Conservation (phyloP, 1,284 basidiomycete genomes). For the Fomitiporia mediterranea region DNA sequence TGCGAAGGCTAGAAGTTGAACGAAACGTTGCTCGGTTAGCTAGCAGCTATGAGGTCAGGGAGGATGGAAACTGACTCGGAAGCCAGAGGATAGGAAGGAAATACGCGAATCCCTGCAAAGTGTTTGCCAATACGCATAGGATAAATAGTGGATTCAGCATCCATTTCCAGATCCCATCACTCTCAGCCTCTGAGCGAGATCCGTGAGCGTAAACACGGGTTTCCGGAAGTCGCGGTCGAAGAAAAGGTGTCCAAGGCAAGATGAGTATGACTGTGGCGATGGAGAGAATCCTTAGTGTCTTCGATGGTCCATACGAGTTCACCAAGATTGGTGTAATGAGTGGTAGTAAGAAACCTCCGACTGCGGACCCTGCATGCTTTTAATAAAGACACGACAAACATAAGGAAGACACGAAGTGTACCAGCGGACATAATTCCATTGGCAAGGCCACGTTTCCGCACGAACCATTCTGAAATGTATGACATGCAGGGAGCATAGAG, state of each 20-base stretch:
- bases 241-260: slow-evolving; percentile 29
- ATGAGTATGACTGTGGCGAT: slow-evolving; percentile 26
- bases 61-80: slow-evolving; percentile 29
- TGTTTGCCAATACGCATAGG: slow-evolving; percentile 32
- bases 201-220: slow-evolving; percentile 24
- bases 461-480: slow-evolving; percentile 43
- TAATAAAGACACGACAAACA: not conserved
- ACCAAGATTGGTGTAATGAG: slow-evolving; percentile 32
- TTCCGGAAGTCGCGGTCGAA: slow-evolving; percentile 33
- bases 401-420: slow-evolving; percentile 13
- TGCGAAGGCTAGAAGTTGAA: slow-evolving; percentile 30
- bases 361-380: slow-evolving; percentile 28
- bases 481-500: slow-evolving; percentile 34
- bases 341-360: slow-evolving; percentile 36
- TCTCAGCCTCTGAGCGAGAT: slow-evolving; percentile 18
- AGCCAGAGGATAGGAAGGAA: slow-evolving; percentile 35
- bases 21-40: not conserved
- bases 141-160: slow-evolving; percentile 27
- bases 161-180: slow-evolving; percentile 23
- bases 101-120: slow-evolving; percentile 33
- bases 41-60: slow-evolving; percentile 1
- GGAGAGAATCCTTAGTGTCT: slow-evolving; percentile 30
- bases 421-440: slow-evolving; percentile 41
- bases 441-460: slow-evolving; percentile 35
- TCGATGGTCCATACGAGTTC: slow-evolving; percentile 26